Percentiles rank a stretch among this genome's conserved stretches.
Evolutionary conservation across 148 eudicot genomes (phyloP).

Genomic region (Rhododendron williamsianum): DNA sequence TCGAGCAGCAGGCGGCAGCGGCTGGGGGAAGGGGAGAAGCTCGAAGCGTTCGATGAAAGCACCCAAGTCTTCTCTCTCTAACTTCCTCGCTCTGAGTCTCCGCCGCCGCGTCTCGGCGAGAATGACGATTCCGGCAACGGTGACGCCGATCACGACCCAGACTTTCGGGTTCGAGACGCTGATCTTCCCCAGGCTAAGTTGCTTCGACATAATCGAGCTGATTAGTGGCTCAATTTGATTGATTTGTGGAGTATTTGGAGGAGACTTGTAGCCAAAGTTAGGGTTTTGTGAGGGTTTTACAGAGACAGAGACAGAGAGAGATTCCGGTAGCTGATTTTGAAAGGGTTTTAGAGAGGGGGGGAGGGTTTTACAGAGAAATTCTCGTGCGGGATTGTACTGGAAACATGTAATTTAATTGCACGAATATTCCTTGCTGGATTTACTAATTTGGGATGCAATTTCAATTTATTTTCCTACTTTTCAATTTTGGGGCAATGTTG

Average conservation of each 20-base stretch:
- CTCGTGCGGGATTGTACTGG: neutral
- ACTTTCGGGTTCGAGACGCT: constrained; percentile 46
- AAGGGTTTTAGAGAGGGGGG: neutral
- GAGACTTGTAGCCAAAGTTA: neutral
- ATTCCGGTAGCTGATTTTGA: neutral
- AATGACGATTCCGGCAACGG: constrained; percentile 55
- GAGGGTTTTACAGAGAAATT: neutral
- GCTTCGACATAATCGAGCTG: constrained; percentile 21
- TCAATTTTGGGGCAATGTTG: neutral
- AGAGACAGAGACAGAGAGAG: neutral
- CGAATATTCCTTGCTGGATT: constrained; percentile 1
- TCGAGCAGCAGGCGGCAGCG: constrained; percentile 85
- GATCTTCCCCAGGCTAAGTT: constrained; percentile 20
- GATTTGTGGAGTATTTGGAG: neutral
- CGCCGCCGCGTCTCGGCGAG: constrained; percentile 47
- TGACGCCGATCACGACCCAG: constrained; percentile 69
- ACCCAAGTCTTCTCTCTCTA: constrained; percentile 53
- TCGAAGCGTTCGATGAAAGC: constrained; percentile 68
- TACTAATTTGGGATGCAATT: neutral
- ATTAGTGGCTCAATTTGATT: neutral
- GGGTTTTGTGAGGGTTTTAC: neutral
- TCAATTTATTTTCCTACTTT: neutral
- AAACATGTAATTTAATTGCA: neutral
- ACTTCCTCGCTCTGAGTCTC: constrained; percentile 24
- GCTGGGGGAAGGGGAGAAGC: constrained; percentile 66